phyloP scores from a whole-genome alignment of 2,329 filamentous ascomycete species.

The Penicillium palitans region DNA sequence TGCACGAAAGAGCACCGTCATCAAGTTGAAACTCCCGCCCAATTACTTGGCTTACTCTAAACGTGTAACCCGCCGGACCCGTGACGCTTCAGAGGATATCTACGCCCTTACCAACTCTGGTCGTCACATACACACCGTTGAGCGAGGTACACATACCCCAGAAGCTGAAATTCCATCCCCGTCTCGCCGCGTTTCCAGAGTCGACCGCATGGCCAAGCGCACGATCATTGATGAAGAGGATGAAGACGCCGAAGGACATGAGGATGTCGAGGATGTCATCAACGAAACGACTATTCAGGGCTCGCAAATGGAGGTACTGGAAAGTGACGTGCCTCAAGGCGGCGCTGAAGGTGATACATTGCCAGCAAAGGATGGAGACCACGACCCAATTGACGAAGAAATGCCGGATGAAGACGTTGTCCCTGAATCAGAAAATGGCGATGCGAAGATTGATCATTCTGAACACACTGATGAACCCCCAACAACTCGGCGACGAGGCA shows the following conservation, averaged over 20 bases:
- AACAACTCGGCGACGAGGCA: slow-evolving; percentile 48
- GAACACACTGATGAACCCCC: slow-evolving; percentile 58
- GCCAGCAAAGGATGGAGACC: slow-evolving; percentile 19
- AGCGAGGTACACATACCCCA: slow-evolving; percentile 56
- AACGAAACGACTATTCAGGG: slow-evolving; percentile 41
- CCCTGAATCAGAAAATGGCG: slow-evolving; percentile 45
- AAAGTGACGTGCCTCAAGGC: slow-evolving; percentile 40
- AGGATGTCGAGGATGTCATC: slow-evolving; percentile 38
- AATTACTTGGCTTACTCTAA: slow-evolving; percentile 36
- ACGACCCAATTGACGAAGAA: slow-evolving; percentile 35
- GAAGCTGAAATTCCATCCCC: slow-evolving; percentile 35
- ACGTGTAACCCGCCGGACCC: slow-evolving; percentile 60
- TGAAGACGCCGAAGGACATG: slow-evolving; percentile 25
- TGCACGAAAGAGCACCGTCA: slow-evolving; percentile 28
- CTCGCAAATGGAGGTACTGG: slow-evolving; percentile 45
- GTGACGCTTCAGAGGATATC: slow-evolving; percentile 57
- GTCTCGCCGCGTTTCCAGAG: slow-evolving; percentile 32
- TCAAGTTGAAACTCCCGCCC: slow-evolving; percentile 34
- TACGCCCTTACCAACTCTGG: slow-evolving; percentile 61
- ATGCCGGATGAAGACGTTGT: slow-evolving; percentile 41
- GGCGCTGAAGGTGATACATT: slow-evolving; percentile 36
- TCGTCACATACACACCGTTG: slow-evolving; percentile 55
- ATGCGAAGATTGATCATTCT: slow-evolving; percentile 34
- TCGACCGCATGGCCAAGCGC: slow-evolving; percentile 44
- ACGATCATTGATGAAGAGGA: slow-evolving; percentile 35